phyloP scores from a whole-genome alignment of 768 basidiomycete species.

The Hericium alpestre region DNA sequence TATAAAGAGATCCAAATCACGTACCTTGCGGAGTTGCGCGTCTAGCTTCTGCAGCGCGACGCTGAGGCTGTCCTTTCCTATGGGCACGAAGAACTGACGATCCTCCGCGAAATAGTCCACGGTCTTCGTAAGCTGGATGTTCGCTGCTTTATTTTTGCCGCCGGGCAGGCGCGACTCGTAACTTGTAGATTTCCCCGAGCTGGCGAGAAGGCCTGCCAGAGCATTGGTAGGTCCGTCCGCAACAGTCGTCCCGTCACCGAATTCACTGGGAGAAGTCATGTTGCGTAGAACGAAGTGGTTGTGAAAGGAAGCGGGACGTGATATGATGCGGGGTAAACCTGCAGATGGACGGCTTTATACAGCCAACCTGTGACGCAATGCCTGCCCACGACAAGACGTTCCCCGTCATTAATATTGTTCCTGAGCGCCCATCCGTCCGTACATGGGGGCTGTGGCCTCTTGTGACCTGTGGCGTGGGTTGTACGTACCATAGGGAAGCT shows the following conservation, averaged over 20 bases:
- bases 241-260: neutral
- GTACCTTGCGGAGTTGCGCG: conserved; percentile 42
- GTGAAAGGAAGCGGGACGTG: neutral
- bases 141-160: neutral
- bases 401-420: too few species aligned
- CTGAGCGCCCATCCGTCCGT: too few species aligned
- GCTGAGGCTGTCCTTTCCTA: conserved; percentile 56
- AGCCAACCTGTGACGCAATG: too few species aligned
- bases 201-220: neutral
- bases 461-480: too few species aligned
- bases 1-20: conserved; percentile 6
- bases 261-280: neutral
- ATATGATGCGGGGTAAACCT: neutral
- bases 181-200: neutral
- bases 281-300: neutral
- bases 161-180: neutral
- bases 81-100: conserved; percentile 61
- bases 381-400: too few species aligned
- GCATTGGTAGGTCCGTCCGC: neutral
- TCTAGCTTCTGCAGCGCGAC: conserved; percentile 65
- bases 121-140: neutral
- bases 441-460: too few species aligned
- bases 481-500: too few species aligned
- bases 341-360: neutral
- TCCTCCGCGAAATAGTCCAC: conserved; percentile 30